Conservation (phyloP, 2,329 filamentous ascomycete genomes). For the Monilinia fructigena region DNA sequence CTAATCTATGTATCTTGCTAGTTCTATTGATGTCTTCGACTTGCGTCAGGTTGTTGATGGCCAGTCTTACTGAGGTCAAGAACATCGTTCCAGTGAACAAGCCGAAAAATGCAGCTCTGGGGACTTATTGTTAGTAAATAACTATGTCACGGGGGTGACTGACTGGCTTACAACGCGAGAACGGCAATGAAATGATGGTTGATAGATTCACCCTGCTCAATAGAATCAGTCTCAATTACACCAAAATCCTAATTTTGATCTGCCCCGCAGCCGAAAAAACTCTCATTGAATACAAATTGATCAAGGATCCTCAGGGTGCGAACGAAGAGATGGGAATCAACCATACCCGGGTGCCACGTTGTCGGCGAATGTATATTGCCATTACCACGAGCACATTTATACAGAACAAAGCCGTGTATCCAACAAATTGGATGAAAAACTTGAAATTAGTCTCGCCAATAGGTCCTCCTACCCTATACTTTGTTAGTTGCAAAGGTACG, state of each 20-base stretch:
- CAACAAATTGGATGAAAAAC: constrained; percentile 85
- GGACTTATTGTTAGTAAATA: constrained; percentile 9
- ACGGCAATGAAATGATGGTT: constrained; percentile 65
- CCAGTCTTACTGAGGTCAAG: constrained; percentile 66
- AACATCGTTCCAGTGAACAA: constrained; percentile 82
- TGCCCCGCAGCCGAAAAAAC: background rate
- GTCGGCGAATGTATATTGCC: constrained; percentile 58
- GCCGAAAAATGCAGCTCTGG: constrained; percentile 64
- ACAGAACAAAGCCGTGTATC: constrained; percentile 70
- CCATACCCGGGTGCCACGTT: constrained; percentile 40
- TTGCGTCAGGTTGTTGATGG: constrained; percentile 74
- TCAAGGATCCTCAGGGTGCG: background rate
- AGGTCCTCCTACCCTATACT: constrained; percentile 78
- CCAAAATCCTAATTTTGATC: background rate
- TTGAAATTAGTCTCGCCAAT: constrained; percentile 86
- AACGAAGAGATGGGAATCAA: constrained; percentile 10
- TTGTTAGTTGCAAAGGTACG: constrained; percentile 15
- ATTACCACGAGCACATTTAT: constrained; percentile 61
- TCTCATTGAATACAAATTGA: background rate
- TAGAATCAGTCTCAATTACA: constrained; percentile 9
- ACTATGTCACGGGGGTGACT: constrained; percentile 16
- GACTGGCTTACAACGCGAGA: constrained; percentile 56
- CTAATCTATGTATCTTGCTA: constrained; percentile 66
- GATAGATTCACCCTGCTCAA: constrained; percentile 31
- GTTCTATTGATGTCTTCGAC: constrained; percentile 71